Evolutionary conservation across 441 rosid species (phyloP), one percentile per base, ranked within the genome.

Genomic region (Arabidopsis lyrata): DNA sequence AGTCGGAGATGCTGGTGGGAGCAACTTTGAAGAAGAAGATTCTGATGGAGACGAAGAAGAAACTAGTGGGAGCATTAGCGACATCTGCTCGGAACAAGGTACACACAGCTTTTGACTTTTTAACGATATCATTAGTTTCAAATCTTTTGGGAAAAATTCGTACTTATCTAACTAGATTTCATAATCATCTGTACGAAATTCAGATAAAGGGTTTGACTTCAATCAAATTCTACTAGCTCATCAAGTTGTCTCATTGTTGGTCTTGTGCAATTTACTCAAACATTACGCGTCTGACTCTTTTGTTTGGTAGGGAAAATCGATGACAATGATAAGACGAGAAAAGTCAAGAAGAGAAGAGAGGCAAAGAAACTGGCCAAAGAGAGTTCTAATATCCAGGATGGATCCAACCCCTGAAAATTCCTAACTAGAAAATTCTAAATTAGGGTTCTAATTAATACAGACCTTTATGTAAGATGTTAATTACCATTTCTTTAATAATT

Each of bases 321-420:
- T 24, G 76, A 57, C 54, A 68, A 63, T 60, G 78, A 70, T 35
- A 80, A 76, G 81, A 81, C 49, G 14, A 32, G 61, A 34, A 90
- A 78, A 67, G 45, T 77, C 57, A 89, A 83, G 77, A 81, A 79
- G 29, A 81, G 93, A 54, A 84, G 91, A 80, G 74, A 62, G 31
- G 85, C 88, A 0, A 92, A 90, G 81, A 86, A 67, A 75, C 68
- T 81, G 58, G 88, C 81, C 14, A 81, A 52, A 68, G 87, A 80
- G 41, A 66, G 2, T 44, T 59, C 27, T 24, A 29, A 29, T 29
- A 29, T 29, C 31, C 31, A 29, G 31, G 31, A 27, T 27, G 31
- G 31, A 27, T 55, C 53, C 12, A 74, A 22, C 15, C 16, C 12
- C 14, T 0, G 12, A 39, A 39, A 44, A 1, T 57, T 60, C 50